phyloP scores from a whole-genome alignment of 208 protist genomes.

The Leishmania mexicana region DNA sequence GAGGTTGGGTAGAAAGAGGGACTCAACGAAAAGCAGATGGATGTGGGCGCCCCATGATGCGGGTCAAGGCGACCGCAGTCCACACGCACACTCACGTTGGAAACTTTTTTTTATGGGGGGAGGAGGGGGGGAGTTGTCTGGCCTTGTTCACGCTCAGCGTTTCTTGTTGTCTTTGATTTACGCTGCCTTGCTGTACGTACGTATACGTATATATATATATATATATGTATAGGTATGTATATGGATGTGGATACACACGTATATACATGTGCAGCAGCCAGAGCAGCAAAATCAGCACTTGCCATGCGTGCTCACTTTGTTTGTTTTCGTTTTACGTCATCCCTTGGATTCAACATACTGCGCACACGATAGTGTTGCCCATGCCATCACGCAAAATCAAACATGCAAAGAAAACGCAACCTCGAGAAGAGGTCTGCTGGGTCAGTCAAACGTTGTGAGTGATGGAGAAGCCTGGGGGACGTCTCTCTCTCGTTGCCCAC shows the following conservation, averaged over 20 bases:
- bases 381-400: neutral
- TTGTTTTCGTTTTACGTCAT: neutral
- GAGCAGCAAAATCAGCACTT: neutral
- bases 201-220: neutral
- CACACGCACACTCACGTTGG: too few relatives aligned
- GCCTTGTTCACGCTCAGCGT: too few relatives aligned
- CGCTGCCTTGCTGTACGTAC: neutral
- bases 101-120: too few relatives aligned
- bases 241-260: neutral
- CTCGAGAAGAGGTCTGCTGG: neutral
- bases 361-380: neutral
- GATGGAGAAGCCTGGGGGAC: neutral
- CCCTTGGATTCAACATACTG: neutral
- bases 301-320: neutral
- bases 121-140: too few relatives aligned
- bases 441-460: neutral
- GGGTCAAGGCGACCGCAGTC: too few relatives aligned
- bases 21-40: too few relatives aligned
- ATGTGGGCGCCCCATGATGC: too few relatives aligned
- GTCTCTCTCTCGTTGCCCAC: too few relatives aligned
- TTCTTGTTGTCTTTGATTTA: too few relatives aligned
- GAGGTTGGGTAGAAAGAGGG: too few relatives aligned
- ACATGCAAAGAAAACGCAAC: neutral
- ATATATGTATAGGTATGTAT: neutral
- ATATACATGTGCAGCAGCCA: neutral